Percentiles rank a stretch among this genome's conserved stretches.
Evolutionary conservation across 805 yeast species (phyloP).

Genomic region (Cyberlindnera mississippiensis): DNA sequence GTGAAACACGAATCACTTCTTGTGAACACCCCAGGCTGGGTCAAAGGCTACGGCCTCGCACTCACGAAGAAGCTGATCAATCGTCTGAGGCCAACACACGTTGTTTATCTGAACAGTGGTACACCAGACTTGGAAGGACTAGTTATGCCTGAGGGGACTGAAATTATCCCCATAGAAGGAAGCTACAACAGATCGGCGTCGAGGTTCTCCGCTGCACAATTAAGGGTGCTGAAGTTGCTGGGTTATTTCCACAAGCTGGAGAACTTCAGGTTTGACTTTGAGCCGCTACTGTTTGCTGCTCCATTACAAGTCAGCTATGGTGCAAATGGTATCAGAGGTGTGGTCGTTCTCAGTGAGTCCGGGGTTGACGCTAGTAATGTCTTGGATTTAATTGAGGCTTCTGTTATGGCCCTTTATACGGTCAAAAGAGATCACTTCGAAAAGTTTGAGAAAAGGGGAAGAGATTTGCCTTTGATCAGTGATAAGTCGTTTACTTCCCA

Average conservation of each 20-base stretch:
- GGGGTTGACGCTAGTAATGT: conserved; percentile 34
- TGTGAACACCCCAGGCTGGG: conserved; percentile 88
- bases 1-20: conserved; percentile 37
- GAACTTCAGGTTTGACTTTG: conserved; percentile 34
- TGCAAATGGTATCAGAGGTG: conserved; percentile 34
- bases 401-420: conserved; percentile 32
- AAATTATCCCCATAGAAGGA: conserved; percentile 36
- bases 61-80: conserved; percentile 44
- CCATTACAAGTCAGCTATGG: conserved; percentile 42
- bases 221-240: conserved; percentile 48
- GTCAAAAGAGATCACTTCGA: conserved; percentile 15
- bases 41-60: conserved; percentile 79
- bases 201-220: conserved; percentile 46
- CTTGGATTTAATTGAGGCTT: conserved; percentile 32
- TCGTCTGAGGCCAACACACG: conserved; percentile 47
- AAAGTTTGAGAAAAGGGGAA: conserved; percentile 1
- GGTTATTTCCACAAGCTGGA: conserved; percentile 47
- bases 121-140: conserved; percentile 28
- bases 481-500: conserved; percentile 12
- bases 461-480: conserved; percentile 18
- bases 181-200: conserved; percentile 20
- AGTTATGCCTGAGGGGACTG: conserved; percentile 25
- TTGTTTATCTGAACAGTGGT: conserved; percentile 51
- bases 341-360: conserved; percentile 32
- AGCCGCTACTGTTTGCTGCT: conserved; percentile 36